A percentile compares a stretch with the other conserved stretches of the same genome.
Conservation (phyloP, 306 rosid genomes). For the Inga leiocalycina region DNA sequence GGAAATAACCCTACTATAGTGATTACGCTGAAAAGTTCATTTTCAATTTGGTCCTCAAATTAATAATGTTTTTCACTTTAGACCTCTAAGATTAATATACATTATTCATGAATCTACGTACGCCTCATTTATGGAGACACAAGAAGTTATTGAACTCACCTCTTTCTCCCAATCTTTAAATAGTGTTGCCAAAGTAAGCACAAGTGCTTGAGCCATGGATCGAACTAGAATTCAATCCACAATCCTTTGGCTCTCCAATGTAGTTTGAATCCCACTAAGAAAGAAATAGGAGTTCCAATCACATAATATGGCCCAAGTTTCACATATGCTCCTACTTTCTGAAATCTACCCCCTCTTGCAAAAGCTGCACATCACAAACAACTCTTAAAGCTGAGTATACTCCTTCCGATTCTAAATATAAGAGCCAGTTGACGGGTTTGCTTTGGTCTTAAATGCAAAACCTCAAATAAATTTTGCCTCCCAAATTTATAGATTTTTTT, state of each 20-base stretch:
- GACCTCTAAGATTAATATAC: too few relatives aligned
- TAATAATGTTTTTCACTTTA: too few relatives aligned
- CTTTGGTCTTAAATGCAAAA: too few relatives aligned
- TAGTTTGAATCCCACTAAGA: constrained; percentile 37
- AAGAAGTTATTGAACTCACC: background rate
- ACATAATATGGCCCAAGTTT: constrained; percentile 54
- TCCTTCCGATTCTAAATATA: too few relatives aligned
- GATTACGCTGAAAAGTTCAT: too few relatives aligned
- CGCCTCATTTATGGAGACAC: too few relatives aligned
- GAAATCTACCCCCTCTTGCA: constrained; percentile 53
- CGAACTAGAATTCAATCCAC: constrained; percentile 45
- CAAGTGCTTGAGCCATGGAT: constrained; percentile 29
- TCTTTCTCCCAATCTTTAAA: constrained; percentile 48
- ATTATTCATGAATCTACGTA: too few relatives aligned
- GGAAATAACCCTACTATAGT: too few relatives aligned
- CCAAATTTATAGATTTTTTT: too few relatives aligned
- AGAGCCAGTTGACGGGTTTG: too few relatives aligned
- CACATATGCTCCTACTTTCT: constrained; percentile 40
- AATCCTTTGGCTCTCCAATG: constrained; percentile 41
- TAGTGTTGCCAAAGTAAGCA: constrained; percentile 29
- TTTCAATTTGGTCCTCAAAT: too few relatives aligned
- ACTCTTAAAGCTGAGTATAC: background rate
- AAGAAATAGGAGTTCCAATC: constrained; percentile 40
- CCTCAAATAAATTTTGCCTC: too few relatives aligned
- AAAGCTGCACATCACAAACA: constrained; percentile 25